These are phyloP conservation scores for Quercus robur DNA, from an alignment of 306 rosid genomes.

Conservation along the genomic window DNA sequence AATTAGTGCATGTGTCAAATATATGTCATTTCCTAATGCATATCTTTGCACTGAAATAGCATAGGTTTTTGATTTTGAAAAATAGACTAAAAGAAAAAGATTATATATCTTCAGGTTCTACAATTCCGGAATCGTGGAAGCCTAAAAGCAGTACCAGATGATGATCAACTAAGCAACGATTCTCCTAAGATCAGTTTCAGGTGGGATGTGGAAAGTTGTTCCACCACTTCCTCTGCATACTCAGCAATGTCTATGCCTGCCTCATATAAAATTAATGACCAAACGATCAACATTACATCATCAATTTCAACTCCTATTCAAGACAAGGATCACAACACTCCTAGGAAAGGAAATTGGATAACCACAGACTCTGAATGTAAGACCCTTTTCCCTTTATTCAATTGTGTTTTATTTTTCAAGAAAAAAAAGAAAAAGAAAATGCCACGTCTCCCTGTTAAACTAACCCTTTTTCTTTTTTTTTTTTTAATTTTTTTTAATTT, in stretches of 20 bases:
- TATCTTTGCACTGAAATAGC: neutral
- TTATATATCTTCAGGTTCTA: conserved; percentile 49
- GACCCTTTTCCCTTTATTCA: neutral
- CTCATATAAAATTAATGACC: conserved; percentile 31
- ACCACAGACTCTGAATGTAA: conserved; percentile 92
- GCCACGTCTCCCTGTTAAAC: neutral
- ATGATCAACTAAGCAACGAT: conserved; percentile 49
- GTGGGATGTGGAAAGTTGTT: conserved; percentile 84
- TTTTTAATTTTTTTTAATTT: neutral
- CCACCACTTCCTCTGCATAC: conserved; percentile 63
- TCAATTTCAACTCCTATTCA: conserved; percentile 30
- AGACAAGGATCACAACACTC: conserved; percentile 19
- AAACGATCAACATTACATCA: conserved; percentile 6
- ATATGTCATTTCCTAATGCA: neutral
- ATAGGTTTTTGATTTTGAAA: too few relatives aligned
- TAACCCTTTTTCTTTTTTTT: conserved; percentile 9
- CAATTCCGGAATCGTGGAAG: conserved; percentile 51
- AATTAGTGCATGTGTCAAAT: neutral
- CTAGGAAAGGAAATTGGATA: conserved; percentile 84
- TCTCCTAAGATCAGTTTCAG: conserved; percentile 91
- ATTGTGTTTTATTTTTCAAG: neutral
- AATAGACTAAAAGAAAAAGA: neutral
- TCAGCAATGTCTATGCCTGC: conserved; percentile 55
- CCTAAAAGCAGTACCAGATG: conserved; percentile 49
- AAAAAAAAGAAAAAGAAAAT: neutral